Evolutionary conservation across 345 rosid species (phyloP).

Genomic region (Populus tremula): DNA sequence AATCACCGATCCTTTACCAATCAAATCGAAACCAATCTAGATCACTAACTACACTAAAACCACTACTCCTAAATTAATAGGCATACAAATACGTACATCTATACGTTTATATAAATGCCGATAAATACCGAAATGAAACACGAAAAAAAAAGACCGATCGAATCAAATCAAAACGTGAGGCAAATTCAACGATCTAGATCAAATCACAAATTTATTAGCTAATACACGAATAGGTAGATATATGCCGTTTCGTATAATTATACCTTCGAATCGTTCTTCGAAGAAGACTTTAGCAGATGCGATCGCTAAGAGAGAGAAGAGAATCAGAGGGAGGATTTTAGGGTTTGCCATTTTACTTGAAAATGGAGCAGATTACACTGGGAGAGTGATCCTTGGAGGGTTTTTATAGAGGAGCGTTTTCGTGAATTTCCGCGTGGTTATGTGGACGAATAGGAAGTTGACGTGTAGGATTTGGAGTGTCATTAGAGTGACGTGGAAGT

Average conservation of each 20-base stretch:
- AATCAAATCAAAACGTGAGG: neutral
- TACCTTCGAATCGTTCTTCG: conserved; percentile 94
- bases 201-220: neutral
- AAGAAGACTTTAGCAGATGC: conserved; percentile 71
- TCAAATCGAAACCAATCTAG: neutral
- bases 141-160: neutral
- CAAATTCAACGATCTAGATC: neutral
- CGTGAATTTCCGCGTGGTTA: neutral
- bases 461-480: neutral
- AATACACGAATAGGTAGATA: neutral
- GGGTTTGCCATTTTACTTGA: conserved; percentile 27
- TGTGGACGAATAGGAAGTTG: neutral
- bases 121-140: neutral
- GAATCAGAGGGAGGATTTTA: conserved; percentile 27
- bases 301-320: conserved; percentile 34
- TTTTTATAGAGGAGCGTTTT: neutral
- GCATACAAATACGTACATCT: neutral
- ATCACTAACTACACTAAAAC: neutral
- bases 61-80: too few species aligned
- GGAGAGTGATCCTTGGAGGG: neutral
- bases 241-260: neutral
- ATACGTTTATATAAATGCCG: neutral
- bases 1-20: conserved; percentile 4
- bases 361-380: neutral
- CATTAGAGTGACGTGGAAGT: conserved; percentile 11